phyloP scores from a whole-genome alignment of 371 early-diverging fungal genomes.

The Syncephalastrum contaminatum region DNA sequence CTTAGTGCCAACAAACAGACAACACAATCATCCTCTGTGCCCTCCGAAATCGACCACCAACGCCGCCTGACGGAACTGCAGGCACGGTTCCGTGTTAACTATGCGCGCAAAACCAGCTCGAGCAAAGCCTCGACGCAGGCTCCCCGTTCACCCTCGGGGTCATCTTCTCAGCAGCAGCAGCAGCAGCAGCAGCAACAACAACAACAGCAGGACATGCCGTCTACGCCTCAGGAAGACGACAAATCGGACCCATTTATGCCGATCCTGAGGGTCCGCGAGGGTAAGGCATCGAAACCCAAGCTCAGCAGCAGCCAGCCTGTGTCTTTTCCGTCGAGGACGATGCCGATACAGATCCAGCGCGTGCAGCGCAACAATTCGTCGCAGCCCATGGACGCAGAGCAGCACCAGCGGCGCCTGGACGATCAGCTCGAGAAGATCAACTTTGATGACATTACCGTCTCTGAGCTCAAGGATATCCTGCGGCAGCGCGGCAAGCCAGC shows the following conservation, averaged over 20 bases:
- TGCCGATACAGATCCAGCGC: conserved; percentile 30
- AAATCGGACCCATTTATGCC: conserved; percentile 8
- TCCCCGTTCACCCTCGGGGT: no score
- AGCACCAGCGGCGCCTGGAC: conserved; percentile 52
- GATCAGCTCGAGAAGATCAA: conserved; percentile 58
- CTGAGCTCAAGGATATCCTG: conserved; percentile 70
- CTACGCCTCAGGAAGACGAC: background rate
- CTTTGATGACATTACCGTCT: conserved; percentile 67
- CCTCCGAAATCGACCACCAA: conserved; percentile 26
- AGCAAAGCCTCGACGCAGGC: background rate
- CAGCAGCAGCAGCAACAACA: no score
- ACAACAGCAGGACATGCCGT: background rate
- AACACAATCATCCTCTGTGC: conserved; percentile 16
- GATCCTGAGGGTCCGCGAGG: conserved; percentile 1
- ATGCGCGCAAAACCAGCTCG: conserved; percentile 25
- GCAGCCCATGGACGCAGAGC: conserved; percentile 40
- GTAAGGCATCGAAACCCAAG: background rate
- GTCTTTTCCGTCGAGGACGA: conserved; percentile 24
- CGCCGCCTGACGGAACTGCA: conserved; percentile 29
- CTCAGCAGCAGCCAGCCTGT: conserved; percentile 32
- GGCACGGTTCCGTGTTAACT: conserved; percentile 33
- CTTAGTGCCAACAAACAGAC: background rate
- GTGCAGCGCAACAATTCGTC: conserved; percentile 16
- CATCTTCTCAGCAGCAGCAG: no score
- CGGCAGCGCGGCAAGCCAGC: conserved; percentile 36